These are phyloP conservation scores for Rhynchospora tenuis DNA, from an alignment of 176 grass and related monocot species.

Conservation along the genomic window DNA sequence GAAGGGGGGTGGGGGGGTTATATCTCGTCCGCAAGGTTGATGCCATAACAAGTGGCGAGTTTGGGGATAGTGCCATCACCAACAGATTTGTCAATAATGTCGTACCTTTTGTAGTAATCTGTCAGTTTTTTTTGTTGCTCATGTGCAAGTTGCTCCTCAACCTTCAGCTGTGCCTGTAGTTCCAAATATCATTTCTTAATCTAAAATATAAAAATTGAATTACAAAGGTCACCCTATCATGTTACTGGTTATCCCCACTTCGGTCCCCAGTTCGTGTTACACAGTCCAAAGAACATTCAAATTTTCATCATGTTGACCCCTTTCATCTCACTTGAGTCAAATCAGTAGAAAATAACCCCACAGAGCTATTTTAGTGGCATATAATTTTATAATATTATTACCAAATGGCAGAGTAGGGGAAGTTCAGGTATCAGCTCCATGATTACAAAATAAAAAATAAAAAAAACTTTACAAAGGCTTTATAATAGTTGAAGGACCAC, in stretches of 20 bases:
- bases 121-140: constrained; percentile 40
- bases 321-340: background rate
- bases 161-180: constrained; percentile 35
- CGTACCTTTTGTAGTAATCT: constrained; percentile 37
- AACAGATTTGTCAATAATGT: constrained; percentile 25
- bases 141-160: constrained; percentile 38
- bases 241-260: constrained; percentile 3
- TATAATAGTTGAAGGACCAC: background rate
- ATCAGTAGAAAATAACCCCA: background rate
- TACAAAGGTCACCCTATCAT: background rate
- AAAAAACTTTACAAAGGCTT: background rate
- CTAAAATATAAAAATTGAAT: background rate
- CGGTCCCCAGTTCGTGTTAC: background rate
- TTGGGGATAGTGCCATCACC: constrained; percentile 9
- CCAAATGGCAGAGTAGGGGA: no score
- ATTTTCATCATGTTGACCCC: background rate
- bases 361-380: background rate
- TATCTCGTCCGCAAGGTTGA: background rate
- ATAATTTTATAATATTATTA: no score
- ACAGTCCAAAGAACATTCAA: background rate
- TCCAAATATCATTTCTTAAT: background rate
- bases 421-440: no score
- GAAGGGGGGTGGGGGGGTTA: background rate
- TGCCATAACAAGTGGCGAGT: background rate
- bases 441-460: no score